Percentiles rank a stretch among this genome's conserved stretches.
These are phyloP conservation scores for Yamadazyma insecticola DNA, from an alignment of 805 yeast genomes.

Conservation along the genomic window DNA sequence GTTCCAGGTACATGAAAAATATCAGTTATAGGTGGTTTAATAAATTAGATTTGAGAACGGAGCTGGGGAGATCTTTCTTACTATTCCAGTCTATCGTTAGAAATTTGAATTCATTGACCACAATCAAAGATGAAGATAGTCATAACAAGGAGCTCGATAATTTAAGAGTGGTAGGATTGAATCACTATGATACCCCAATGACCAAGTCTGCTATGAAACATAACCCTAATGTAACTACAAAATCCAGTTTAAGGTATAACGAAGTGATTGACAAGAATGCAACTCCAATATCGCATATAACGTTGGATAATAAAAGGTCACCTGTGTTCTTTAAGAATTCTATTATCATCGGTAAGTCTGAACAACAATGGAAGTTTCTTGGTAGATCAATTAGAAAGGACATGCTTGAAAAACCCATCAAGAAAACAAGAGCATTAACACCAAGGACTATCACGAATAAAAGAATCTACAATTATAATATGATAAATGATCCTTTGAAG, in stretches of 20 bases:
- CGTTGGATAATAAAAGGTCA: constrained; percentile 10
- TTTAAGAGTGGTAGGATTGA: constrained; percentile 18
- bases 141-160: constrained; percentile 16
- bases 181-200: constrained; percentile 19
- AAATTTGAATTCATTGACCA: constrained; percentile 11
- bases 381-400: constrained; percentile 24
- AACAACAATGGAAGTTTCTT: constrained; percentile 29
- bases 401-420: constrained; percentile 15
- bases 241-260: constrained; percentile 20
- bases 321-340: constrained; percentile 18
- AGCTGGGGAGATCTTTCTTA: constrained; percentile 19
- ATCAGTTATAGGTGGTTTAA: constrained; percentile 26
- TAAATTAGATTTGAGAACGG: constrained; percentile 23
- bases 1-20: constrained; percentile 28
- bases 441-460: constrained; percentile 20
- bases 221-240: constrained; percentile 23
- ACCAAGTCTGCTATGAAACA: constrained; percentile 21
- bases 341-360: constrained; percentile 24
- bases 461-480: constrained; percentile 15
- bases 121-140: not conserved
- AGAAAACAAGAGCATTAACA: constrained; percentile 11
- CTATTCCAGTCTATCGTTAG: constrained; percentile 22
- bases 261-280: constrained; percentile 15
- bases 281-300: constrained; percentile 13
- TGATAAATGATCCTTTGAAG: constrained; percentile 14